A percentile compares a stretch with the other conserved stretches of the same genome.
Evolutionary conservation across 2,329 filamentous ascomycete species (phyloP).

Genomic region (Monilinia polystroma): DNA sequence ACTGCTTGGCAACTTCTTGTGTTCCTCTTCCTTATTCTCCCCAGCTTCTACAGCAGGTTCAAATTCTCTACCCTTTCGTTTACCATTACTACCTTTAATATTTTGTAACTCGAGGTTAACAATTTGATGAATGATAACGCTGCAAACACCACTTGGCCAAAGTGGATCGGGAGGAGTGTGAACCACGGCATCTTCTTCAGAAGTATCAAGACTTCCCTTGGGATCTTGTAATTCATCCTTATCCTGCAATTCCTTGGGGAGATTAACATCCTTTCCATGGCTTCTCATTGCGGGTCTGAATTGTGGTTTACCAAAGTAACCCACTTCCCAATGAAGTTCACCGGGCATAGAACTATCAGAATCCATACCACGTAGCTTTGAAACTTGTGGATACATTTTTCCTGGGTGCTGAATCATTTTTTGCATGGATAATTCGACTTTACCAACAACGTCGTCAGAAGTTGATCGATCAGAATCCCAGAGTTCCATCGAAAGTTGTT

Average conservation of each 20-base stretch:
- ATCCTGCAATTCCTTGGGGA: conserved; percentile 72
- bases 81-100: conserved; percentile 79
- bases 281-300: conserved; percentile 82
- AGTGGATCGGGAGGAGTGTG: conserved; percentile 93
- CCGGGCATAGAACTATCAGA: conserved; percentile 87
- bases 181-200: conserved; percentile 78
- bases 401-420: conserved; percentile 93
- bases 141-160: conserved; percentile 89
- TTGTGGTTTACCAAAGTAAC: conserved; percentile 88
- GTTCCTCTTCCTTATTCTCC: conserved; percentile 81
- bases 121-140: conserved; percentile 87
- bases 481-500: conserved; percentile 88
- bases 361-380: conserved; percentile 78
- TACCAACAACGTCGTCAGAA: conserved; percentile 92
- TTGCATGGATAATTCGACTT: conserved; percentile 89
- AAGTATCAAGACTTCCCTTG: conserved; percentile 72
- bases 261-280: conserved; percentile 76
- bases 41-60: conserved; percentile 84
- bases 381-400: conserved; percentile 87
- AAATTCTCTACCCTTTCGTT: conserved; percentile 79
- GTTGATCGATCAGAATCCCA: conserved; percentile 95
- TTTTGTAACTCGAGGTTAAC: conserved; percentile 92
- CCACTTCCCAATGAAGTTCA: conserved; percentile 92
- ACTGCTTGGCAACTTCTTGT: conserved; percentile 76
- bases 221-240: conserved; percentile 80